phyloP scores from a whole-genome alignment of 768 basidiomycete genomes.

The Termitomyces titanicus region DNA sequence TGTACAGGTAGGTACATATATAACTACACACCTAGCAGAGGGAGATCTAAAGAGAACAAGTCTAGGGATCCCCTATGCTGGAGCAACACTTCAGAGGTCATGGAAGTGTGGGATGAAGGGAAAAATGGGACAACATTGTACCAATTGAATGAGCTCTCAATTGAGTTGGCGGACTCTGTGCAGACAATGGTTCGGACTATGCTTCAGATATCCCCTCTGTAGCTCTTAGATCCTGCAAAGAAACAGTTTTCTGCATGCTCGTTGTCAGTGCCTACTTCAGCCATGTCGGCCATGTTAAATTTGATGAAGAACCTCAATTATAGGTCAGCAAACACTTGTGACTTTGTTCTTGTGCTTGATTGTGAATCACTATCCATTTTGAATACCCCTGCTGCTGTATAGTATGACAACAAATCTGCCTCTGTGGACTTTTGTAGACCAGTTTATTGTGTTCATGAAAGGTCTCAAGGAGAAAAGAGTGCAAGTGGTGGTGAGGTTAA shows the following conservation, averaged over 20 bases:
- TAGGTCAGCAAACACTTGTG: constrained; percentile 81
- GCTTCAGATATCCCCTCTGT: constrained; percentile 84
- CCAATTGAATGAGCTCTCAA: constrained; percentile 65
- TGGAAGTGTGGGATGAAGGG: too few species aligned
- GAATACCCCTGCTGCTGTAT: constrained; percentile 33
- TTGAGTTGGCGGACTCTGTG: constrained; percentile 87
- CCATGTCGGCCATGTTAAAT: constrained; percentile 84
- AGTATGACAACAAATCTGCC: constrained; percentile 46
- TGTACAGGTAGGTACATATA: too few species aligned
- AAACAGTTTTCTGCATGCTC: constrained; percentile 92
- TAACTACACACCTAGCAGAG: too few species aligned
- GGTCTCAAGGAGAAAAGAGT: constrained; percentile 81
- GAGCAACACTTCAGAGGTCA: too few species aligned
- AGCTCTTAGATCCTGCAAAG: constrained; percentile 88
- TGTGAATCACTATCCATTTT: constrained; percentile 47
- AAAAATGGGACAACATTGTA: too few species aligned
- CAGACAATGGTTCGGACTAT: constrained; percentile 91
- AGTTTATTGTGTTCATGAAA: constrained; percentile 77
- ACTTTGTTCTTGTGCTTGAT: constrained; percentile 62
- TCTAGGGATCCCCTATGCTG: too few species aligned
- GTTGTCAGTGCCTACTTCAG: constrained; percentile 81
- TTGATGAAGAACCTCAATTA: constrained; percentile 94
- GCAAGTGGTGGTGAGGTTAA: too few species aligned
- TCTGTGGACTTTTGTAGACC: constrained; percentile 73
- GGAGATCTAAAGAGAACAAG: too few species aligned